phyloP scores from a whole-genome alignment of 139 green algal genomes.

The Micractinium conductrix region DNA sequence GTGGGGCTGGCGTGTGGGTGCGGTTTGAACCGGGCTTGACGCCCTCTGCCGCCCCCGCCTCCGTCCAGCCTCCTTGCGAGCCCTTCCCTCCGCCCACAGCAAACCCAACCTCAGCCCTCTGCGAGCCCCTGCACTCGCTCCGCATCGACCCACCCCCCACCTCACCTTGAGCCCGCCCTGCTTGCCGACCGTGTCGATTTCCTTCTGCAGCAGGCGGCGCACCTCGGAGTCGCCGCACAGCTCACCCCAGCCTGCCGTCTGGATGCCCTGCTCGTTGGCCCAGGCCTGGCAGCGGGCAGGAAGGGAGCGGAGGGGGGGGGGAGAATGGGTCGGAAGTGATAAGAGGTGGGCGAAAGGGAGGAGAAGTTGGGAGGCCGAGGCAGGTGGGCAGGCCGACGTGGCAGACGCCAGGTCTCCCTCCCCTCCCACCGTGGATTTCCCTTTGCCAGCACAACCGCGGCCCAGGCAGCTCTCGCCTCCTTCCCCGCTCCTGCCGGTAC shows the following conservation, averaged over 20 bases:
- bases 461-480: too few relatives aligned
- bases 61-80: neutral
- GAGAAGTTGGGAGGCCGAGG: too few relatives aligned
- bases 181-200: neutral
- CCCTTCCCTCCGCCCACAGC: neutral
- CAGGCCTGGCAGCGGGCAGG: constrained; percentile 13
- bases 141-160: neutral
- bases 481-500: too few relatives aligned
- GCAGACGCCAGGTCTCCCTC: too few relatives aligned
- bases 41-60: neutral
- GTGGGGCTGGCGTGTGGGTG: too few relatives aligned
- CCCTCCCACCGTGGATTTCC: too few relatives aligned
- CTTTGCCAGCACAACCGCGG: too few relatives aligned
- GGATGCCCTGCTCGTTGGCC: constrained; percentile 6
- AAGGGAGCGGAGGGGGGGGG: neutral
- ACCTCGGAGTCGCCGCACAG: constrained; percentile 14
- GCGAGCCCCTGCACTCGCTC: neutral
- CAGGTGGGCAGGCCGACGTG: too few relatives aligned
- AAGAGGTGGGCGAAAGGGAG: too few relatives aligned
- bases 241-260: neutral
- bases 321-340: neutral
- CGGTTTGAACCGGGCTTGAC: too few relatives aligned
- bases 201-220: constrained; percentile 45
- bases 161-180: neutral
- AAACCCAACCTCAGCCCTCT: neutral